Conservation (phyloP, 2,329 filamentous ascomycete genomes). For the Fusarium miscanthi region DNA sequence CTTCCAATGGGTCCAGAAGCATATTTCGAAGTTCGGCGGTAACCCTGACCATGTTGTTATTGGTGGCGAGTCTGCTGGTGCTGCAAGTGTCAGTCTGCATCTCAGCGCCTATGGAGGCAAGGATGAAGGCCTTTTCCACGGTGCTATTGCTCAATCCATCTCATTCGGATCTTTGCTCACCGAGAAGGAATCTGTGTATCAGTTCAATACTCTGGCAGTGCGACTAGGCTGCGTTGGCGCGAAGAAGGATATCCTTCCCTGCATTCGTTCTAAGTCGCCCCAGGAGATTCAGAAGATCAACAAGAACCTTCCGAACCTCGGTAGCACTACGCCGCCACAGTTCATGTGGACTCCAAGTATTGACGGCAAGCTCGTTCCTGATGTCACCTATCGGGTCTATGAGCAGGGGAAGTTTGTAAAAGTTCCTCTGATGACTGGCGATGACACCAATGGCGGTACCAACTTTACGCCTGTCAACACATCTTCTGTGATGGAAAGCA, state of each 20-base stretch:
- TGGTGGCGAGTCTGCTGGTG: slow-evolving; percentile 76
- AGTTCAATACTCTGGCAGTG: slow-evolving; percentile 61
- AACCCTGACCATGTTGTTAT: slow-evolving; percentile 75
- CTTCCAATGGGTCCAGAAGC: slow-evolving; percentile 74
- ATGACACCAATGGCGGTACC: slow-evolving; percentile 54
- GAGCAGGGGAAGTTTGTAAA: slow-evolving; percentile 61
- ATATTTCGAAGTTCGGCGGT: slow-evolving; percentile 76
- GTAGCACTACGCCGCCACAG: slow-evolving; percentile 50
- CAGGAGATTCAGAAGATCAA: slow-evolving; percentile 57
- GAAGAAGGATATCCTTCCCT: slow-evolving; percentile 54
- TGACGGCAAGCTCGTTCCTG: slow-evolving; percentile 63
- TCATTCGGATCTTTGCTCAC: slow-evolving; percentile 63
- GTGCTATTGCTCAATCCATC: slow-evolving; percentile 61
- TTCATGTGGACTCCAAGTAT: slow-evolving; percentile 67
- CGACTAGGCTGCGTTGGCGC: slow-evolving; percentile 53
- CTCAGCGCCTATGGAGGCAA: slow-evolving; percentile 66
- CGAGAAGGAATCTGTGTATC: slow-evolving; percentile 60
- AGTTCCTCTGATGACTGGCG: slow-evolving; percentile 63
- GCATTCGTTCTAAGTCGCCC: slow-evolving; percentile 57
- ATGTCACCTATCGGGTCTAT: slow-evolving; percentile 62
- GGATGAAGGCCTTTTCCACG: slow-evolving; percentile 62
- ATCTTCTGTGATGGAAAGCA: slow-evolving; percentile 49
- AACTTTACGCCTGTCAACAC: slow-evolving; percentile 47
- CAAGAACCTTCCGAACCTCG: slow-evolving; percentile 50
- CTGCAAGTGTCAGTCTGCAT: slow-evolving; percentile 71